Base-by-base conservation (phyloP, 257 asterid species). In the Ajuga chamaepitys region DNA sequence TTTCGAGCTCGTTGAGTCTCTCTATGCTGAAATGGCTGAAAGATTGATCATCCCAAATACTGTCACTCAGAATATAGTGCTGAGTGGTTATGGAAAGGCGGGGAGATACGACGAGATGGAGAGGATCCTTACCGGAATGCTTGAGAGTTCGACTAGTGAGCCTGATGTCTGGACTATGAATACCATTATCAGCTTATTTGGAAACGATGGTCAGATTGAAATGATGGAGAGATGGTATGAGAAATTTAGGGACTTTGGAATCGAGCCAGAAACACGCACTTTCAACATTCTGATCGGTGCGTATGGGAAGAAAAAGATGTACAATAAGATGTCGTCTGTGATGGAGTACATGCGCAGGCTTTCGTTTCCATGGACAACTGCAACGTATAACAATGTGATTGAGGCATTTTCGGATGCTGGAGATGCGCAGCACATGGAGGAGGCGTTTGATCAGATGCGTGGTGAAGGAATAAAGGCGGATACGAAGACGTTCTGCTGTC, bases 141-240 rank as follows among this genome's bases (percentile, higher is more conserved):
- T 87, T 4, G 80, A 42, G 16, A 84, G 88, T 65, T 50, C 81
- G 1, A 75, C 81, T 2, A 72, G 90, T 74, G 70, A 24, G 25
- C 99, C 96, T 14, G 97, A 87, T 69, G 88, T 89, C 0, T 93
- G 99, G 95, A 86, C 95, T 11, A 93, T 89, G 99, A 93, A 93
- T 58, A 82, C 88, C 7, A 78, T 87, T 41, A 79, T 93, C 26
- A 79, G 95, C 74, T 53, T 93, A 80, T 93, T 87, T 56, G 96
- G 97, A 7, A 89, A 87, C 67, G 78, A 77, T 63, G 96, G 98
- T 25, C 81, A 84, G 74, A 88, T 86, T 50, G 95, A 89, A 64
- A 83, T 73, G 85, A 93, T 89, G 99, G 97, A 93, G 78, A 85
- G 75, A 76, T 87, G 96, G 99, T 93, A 93, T 24, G 97, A 93